phyloP scores from a whole-genome alignment of 345 rosid genomes.

The Tarenaya hassleriana region DNA sequence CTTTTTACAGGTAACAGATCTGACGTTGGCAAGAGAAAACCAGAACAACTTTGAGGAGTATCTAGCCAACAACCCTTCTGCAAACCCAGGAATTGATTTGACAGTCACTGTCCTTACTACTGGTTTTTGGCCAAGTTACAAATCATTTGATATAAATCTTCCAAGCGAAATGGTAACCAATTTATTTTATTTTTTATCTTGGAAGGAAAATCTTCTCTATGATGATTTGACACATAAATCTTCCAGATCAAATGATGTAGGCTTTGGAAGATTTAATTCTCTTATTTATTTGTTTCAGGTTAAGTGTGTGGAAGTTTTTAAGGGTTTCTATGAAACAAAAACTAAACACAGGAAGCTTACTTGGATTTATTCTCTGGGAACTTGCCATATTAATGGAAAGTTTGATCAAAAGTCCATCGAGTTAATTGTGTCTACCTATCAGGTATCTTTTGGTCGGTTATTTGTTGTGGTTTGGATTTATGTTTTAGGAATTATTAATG shows the following conservation, averaged over 20 bases:
- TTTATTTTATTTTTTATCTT: neutral
- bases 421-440: slow-evolving; percentile 54
- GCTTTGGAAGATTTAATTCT: no score
- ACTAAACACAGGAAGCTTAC: slow-evolving; percentile 54
- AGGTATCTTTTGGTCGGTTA: slow-evolving; percentile 38
- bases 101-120: slow-evolving; percentile 81
- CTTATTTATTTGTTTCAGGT: slow-evolving; percentile 39
- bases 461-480: no score
- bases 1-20: slow-evolving; percentile 59
- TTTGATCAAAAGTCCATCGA: slow-evolving; percentile 55
- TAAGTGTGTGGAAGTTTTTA: slow-evolving; percentile 57
- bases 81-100: slow-evolving; percentile 70
- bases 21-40: slow-evolving; percentile 80
- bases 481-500: neutral
- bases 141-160: slow-evolving; percentile 70
- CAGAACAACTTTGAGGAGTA: slow-evolving; percentile 71
- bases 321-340: slow-evolving; percentile 46
- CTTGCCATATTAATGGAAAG: slow-evolving; percentile 52
- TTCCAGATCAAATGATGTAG: no score
- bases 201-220: neutral
- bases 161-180: slow-evolving; percentile 68
- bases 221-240: neutral
- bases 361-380: slow-evolving; percentile 64
- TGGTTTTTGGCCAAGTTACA: slow-evolving; percentile 91
- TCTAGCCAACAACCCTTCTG: slow-evolving; percentile 43